These are phyloP conservation scores for Candida silvicultrix DNA, from an alignment of 805 yeast species.

Conservation along the genomic window DNA sequence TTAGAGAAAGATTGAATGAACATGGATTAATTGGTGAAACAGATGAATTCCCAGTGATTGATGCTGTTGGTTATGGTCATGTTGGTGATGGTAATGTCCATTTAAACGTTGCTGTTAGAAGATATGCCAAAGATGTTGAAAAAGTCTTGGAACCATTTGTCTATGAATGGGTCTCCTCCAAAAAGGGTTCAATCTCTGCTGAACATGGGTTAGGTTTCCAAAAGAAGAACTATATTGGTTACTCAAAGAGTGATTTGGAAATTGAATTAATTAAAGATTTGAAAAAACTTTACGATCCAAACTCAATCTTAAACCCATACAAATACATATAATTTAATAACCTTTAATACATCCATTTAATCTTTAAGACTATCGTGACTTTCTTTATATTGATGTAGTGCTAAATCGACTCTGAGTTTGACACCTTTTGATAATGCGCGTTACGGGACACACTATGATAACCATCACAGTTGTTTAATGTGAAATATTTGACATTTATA, in stretches of 20 bases:
- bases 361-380: too few relatives aligned
- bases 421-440: not conserved
- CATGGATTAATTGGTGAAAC: conserved; percentile 58
- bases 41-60: conserved; percentile 71
- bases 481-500: too few relatives aligned
- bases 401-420: too few relatives aligned
- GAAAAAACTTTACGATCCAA: conserved; percentile 84
- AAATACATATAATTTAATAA: conserved; percentile 58
- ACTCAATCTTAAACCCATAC: conserved; percentile 89
- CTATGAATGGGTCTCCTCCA: conserved; percentile 74
- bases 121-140: conserved; percentile 76
- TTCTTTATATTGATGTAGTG: too few relatives aligned
- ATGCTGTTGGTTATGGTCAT: conserved; percentile 96
- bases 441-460: not conserved
- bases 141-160: conserved; percentile 86
- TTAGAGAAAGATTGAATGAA: conserved; percentile 51
- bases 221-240: conserved; percentile 83
- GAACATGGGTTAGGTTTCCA: conserved; percentile 98
- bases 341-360: too few relatives aligned
- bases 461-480: not conserved
- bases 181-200: conserved; percentile 87
- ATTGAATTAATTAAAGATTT: conserved; percentile 70
- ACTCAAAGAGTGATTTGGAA: conserved; percentile 71
- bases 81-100: conserved; percentile 97
- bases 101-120: conserved; percentile 85